Base-by-base conservation (phyloP, 2,329 filamentous ascomycete genomes). In the Fusarium sp. region DNA sequence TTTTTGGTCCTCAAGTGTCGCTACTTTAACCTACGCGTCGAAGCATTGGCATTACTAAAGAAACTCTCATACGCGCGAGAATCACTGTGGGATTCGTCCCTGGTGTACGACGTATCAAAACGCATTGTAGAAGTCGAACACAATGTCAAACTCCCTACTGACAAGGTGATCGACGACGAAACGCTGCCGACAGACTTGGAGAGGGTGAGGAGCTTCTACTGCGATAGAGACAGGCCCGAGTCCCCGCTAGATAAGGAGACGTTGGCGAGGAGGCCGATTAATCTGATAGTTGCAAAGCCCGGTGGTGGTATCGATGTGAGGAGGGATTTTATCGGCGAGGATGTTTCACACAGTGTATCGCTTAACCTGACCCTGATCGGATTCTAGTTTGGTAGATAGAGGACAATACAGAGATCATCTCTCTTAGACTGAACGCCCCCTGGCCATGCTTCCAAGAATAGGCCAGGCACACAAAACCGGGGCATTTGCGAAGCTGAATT, bases 121-220 rank as follows among this genome's bases (percentile, higher is more conserved):
- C 77, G 80, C 1, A 74, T 83, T 0, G 76, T 86, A 8, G 83
- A 85, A 68, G 69, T 85, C 10, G 85, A 86, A 73, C 84, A 86
- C 37, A 81, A 73, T 6, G 69, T 83, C 16, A 64, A 76, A 6
- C 61, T 84, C 2, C 73, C 73, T 0, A 67, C 77, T 1, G 69
- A 76, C 0, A 76, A 73, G n/a, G 37, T 61, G 3, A 48, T 62
- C 1, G 1, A 61, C 2, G 68, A 75, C 9, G 18, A 20, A 8
- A 27, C 14, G 10, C 22, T 77, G 10, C 77, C 77, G 1, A 16
- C 59, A 1, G 73, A 78, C n/a, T 62, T 64, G 22, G 61, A 67
- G 13, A 71, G 78, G 7, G 35, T 79, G 8, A 74, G 68, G 4
- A 77, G 76, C 0, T 79, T 71, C 31, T 48, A 61, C 14, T 29